Base-by-base conservation (phyloP, 257 asterid species). In the Solanum medicagineum region DNA sequence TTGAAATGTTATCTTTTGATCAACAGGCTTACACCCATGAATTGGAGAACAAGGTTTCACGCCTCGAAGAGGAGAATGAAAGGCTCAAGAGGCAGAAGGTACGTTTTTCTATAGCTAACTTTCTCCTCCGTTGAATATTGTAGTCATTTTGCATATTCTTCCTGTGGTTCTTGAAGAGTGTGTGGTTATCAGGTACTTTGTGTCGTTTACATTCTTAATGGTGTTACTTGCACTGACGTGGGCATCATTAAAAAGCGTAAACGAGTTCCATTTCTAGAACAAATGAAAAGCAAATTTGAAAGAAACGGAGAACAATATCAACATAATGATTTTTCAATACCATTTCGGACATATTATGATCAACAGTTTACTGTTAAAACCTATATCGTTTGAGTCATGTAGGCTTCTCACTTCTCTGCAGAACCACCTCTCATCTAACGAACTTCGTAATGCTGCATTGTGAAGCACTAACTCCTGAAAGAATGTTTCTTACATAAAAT, bases 1-100 rank as follows among this genome's bases (percentile, higher is more conserved):
- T 77, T 77, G 32, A 70, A 80, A 80, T 85, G 24, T 66, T 85
- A 51, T 66, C 66, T 85, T 81, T 86, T 83, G 49, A 55, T 85
- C 32, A 20, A 87, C 93, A 95, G 99, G 99, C 99, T 81, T 94
- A 95, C 92, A 95, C 98, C 22, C 92, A 94, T 79, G 99, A 95
- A 92, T 92, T 95, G 90, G 99, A 95, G 95, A 93, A 91, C 92
- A 95, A 95, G 94, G 93, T 95, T 87, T 88, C 94, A 10, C 97
- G 91, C 47, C 90, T 95, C 53, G 99, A 95, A 91, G 97, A 93
- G 91, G 99, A 95, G 93, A 95, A 93, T 73, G 93, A 94, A 88
- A 90, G 97, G 91, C 98, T 95, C 85, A 94, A 89, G 92, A 90
- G 91, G 89, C 95, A 88, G 85, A 92, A 92, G 96, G 98, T 95